Conservation (phyloP, 768 basidiomycete species). For the Clitopilus passeckerianus region DNA sequence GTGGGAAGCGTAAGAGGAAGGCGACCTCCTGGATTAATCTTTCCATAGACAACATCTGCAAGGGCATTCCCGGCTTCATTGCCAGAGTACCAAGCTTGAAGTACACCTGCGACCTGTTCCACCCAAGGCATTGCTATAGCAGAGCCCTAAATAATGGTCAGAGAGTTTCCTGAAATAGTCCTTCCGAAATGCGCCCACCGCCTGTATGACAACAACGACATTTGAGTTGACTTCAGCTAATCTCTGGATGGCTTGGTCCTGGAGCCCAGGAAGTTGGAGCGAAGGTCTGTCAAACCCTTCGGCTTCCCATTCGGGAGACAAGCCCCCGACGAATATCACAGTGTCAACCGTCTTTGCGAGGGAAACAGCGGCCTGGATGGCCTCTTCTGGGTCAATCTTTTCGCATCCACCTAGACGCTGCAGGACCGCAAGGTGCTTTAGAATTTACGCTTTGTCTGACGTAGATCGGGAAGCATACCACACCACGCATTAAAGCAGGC, state of each 20-base stretch:
- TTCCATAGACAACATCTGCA: slow-evolving; percentile 60
- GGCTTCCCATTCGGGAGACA: slow-evolving; percentile 71
- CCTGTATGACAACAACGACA: slow-evolving; percentile 57
- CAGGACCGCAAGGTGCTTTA: neutral
- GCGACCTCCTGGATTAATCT: slow-evolving; percentile 55
- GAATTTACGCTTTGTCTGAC: neutral
- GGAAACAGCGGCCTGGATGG: slow-evolving; percentile 50
- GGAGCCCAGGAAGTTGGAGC: slow-evolving; percentile 51
- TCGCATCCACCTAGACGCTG: slow-evolving; percentile 66
- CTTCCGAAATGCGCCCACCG: slow-evolving; percentile 29
- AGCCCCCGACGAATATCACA: slow-evolving; percentile 54
- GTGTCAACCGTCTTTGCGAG: slow-evolving; percentile 51
- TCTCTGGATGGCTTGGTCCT: slow-evolving; percentile 52
- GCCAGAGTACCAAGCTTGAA: slow-evolving; percentile 65
- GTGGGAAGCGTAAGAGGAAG: slow-evolving; percentile 59
- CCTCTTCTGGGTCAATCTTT: slow-evolving; percentile 52
- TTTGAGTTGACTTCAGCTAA: slow-evolving; percentile 51
- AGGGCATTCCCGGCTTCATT: slow-evolving; percentile 65
- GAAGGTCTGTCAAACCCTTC: slow-evolving; percentile 70
- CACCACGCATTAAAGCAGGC: slow-evolving; percentile 65
- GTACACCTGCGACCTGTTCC: slow-evolving; percentile 41
- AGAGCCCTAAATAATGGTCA: slow-evolving; percentile 40
- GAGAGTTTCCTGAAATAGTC: neutral
- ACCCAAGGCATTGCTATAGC: slow-evolving; percentile 77
- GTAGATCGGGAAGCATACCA: slow-evolving; percentile 35